A percentile compares a stretch with the other conserved stretches of the same genome.
These are phyloP conservation scores for Dactylellina cionopaga DNA, from an alignment of 2,329 filamentous ascomycete species.

Conservation along the genomic window DNA sequence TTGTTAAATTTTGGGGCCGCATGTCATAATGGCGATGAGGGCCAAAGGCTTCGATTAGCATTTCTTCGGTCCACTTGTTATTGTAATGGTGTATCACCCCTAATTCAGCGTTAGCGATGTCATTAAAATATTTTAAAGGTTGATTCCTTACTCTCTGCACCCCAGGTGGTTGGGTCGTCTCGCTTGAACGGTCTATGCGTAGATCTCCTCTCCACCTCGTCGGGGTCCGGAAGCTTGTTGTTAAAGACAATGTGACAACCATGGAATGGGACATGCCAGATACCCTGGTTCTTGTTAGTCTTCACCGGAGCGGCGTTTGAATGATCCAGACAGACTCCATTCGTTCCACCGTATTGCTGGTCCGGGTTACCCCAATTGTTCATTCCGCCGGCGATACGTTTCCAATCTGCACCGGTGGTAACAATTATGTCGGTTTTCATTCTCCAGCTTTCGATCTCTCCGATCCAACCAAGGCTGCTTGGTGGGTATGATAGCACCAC, in stretches of 20 bases:
- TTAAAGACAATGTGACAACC: slow-evolving; percentile 17
- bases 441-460: slow-evolving; percentile 17
- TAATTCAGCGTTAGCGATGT: not conserved
- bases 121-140: not conserved
- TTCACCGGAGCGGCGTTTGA: not conserved
- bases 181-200: not conserved
- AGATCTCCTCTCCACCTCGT: slow-evolving; percentile 10
- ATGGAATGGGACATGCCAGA: slow-evolving; percentile 14
- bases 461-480: slow-evolving; percentile 5
- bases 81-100: slow-evolving; percentile 16
- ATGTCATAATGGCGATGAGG: slow-evolving; percentile 14
- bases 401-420: not conserved
- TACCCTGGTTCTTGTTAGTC: not conserved
- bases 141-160: slow-evolving; percentile 4
- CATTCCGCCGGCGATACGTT: slow-evolving; percentile 10
- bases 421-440: not conserved
- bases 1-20: not conserved
- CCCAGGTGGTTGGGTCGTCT: slow-evolving; percentile 14
- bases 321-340: slow-evolving; percentile 19
- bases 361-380: slow-evolving; percentile 26
- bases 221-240: not conserved
- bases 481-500: slow-evolving; percentile 20
- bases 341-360: slow-evolving; percentile 7
- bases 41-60: slow-evolving; percentile 14
- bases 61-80: slow-evolving; percentile 9